Evolutionary conservation across 2,329 filamentous ascomycete genomes (phyloP).

Genomic region (Scedosporium boydii): DNA sequence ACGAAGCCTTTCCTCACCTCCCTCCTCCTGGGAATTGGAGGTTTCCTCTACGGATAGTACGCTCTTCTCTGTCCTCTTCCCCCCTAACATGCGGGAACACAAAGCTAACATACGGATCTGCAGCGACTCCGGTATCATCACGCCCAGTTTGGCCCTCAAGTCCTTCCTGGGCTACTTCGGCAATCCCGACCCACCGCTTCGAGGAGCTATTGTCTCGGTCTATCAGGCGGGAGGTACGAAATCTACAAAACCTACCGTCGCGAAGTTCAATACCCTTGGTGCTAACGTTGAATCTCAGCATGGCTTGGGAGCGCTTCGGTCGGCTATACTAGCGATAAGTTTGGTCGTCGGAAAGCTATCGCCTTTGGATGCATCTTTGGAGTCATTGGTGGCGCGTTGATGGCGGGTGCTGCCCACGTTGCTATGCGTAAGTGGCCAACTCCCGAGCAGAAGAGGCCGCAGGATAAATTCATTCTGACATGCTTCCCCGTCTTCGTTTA

Average conservation of each 20-base stretch:
- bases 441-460: not conserved
- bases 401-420: constrained; percentile 30
- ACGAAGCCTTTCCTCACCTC: constrained; percentile 29
- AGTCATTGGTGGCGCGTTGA: constrained; percentile 26
- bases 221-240: constrained; percentile 27
- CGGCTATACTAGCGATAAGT: constrained; percentile 24
- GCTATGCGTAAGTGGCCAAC: constrained; percentile 24
- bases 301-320: constrained; percentile 31
- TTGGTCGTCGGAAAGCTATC: constrained; percentile 28
- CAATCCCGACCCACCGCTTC: constrained; percentile 22
- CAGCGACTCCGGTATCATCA: constrained; percentile 32
- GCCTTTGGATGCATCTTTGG: constrained; percentile 30
- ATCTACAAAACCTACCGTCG: not conserved
- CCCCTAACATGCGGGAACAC: not conserved
- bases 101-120: not conserved
- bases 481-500: constrained; percentile 6
- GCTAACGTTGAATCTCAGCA: constrained; percentile 13
- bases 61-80: constrained; percentile 5
- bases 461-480: too few relatives aligned
- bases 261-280: not conserved
- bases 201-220: constrained; percentile 29
- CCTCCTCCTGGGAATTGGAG: constrained; percentile 28
- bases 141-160: constrained; percentile 25
- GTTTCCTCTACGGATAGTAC: constrained; percentile 29
- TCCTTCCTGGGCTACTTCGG: constrained; percentile 26